phyloP scores from a whole-genome alignment of 2,329 filamentous ascomycete genomes.

The Penicillium rolfsii region DNA sequence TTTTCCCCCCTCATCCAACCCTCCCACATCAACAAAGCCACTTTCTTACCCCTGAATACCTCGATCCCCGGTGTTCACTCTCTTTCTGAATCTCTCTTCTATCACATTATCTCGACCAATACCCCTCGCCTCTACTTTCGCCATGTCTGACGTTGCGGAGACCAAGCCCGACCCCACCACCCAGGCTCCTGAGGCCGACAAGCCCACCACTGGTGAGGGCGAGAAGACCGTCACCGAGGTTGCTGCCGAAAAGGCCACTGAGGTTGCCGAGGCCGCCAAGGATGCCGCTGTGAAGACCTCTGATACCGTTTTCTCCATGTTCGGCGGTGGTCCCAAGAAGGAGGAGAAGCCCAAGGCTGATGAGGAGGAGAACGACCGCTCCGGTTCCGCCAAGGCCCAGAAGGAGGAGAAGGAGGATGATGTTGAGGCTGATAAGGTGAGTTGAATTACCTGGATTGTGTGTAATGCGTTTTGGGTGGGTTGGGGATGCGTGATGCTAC shows the following conservation, averaged over 20 bases:
- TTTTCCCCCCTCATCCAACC: conserved; percentile 33
- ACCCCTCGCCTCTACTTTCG: conserved; percentile 19
- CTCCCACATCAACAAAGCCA: conserved; percentile 30
- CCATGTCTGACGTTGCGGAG: conserved; percentile 50
- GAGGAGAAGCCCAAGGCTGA: conserved; percentile 80
- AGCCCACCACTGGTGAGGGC: conserved; percentile 40
- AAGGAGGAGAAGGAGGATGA: conserved; percentile 62
- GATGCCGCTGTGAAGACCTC: conserved; percentile 48
- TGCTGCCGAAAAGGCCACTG: conserved; percentile 41
- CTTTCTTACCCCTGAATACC: conserved; percentile 18
- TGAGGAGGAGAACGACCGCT: conserved; percentile 82
- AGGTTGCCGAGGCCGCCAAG: conserved; percentile 44
- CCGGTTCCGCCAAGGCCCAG: conserved; percentile 83
- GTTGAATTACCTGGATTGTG: conserved; percentile 40
- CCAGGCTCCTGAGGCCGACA: conserved; percentile 39
- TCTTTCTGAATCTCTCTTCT: conserved; percentile 7
- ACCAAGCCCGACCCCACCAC: conserved; percentile 50
- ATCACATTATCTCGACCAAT: conserved; percentile 15
- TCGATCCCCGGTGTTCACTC: conserved; percentile 13
- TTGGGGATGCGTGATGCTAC: conserved; percentile 2
- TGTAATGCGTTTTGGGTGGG: conserved; percentile 10
- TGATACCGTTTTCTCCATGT: conserved; percentile 90
- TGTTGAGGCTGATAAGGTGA: conserved; percentile 45
- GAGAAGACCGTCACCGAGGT: conserved; percentile 38
- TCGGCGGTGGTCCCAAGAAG: conserved; percentile 95